Evolutionary conservation across 306 rosid genomes (phyloP).

Genomic region (Dalbergia cultrata): DNA sequence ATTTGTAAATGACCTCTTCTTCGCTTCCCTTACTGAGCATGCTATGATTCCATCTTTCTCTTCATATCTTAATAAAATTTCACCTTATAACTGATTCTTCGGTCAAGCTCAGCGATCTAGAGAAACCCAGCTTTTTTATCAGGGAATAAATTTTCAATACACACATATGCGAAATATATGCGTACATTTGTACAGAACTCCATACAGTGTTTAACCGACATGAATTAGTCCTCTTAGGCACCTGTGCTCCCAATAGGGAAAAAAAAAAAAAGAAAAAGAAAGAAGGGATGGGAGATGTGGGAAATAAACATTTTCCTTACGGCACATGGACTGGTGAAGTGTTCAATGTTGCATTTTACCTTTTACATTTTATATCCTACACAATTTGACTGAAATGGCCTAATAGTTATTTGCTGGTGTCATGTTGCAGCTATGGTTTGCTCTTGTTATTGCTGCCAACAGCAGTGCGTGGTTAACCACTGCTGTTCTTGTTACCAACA

Average conservation of each 20-base stretch:
- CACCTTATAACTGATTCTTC: not conserved
- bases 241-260: not conserved
- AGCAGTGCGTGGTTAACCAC: slow-evolving; percentile 81
- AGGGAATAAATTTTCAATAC: not conserved
- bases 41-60: not conserved
- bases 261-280: not conserved
- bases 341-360: slow-evolving; percentile 27
- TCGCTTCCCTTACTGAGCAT: not conserved
- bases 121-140: not conserved
- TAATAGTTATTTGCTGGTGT: slow-evolving; percentile 4
- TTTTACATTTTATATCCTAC: not conserved
- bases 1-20: not conserved
- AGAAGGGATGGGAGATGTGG: not conserved
- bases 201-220: not conserved
- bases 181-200: too few relatives aligned
- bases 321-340: not conserved
- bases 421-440: slow-evolving; percentile 70
- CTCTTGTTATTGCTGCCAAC: slow-evolving; percentile 72
- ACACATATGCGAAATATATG: not conserved
- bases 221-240: not conserved
- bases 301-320: not conserved
- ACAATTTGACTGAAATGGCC: slow-evolving; percentile 7
- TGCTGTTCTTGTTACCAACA: slow-evolving; percentile 81
- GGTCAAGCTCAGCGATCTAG: not conserved
- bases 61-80: not conserved